Evolutionary conservation across 2,329 filamentous ascomycete genomes (phyloP).

Genomic region (Pseudogymnoascus sp.): DNA sequence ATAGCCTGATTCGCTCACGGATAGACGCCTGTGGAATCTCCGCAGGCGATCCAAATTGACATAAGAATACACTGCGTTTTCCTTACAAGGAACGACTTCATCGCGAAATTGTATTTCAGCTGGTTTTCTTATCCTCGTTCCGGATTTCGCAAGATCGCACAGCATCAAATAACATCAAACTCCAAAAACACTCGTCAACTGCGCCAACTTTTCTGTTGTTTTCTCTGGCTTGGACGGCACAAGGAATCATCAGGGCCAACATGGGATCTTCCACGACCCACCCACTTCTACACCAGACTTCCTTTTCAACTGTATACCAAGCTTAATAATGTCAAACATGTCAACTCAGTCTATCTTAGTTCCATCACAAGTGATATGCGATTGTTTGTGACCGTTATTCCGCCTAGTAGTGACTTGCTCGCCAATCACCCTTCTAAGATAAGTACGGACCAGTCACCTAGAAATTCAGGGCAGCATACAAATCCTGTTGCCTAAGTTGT

Average conservation of each 20-base stretch:
- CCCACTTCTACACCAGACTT: background rate
- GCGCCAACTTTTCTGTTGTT: background rate
- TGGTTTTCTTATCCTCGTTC: background rate
- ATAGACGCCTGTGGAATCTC: background rate
- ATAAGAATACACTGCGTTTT: background rate
- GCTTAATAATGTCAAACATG: background rate
- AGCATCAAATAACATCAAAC: conserved; percentile 1
- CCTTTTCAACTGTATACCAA: conserved; percentile 2
- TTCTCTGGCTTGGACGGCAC: background rate
- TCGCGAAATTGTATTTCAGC: background rate
- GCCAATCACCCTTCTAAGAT: background rate
- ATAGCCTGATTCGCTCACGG: conserved; percentile 2
- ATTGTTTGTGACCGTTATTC: background rate
- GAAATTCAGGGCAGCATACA: too few relatives aligned
- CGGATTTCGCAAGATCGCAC: conserved; percentile 1
- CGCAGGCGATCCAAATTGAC: background rate
- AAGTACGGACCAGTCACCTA: background rate
- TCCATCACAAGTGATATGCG: background rate
- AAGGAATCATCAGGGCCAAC: background rate
- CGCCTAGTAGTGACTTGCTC: background rate
- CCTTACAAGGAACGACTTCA: background rate
- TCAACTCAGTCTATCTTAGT: background rate
- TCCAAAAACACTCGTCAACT: conserved; percentile 3
- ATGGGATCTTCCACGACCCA: background rate
- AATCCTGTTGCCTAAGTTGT: too few relatives aligned